These are phyloP conservation scores for Sisymbrium altissimum DNA, from an alignment of 345 rosid genomes.

Conservation along the genomic window DNA sequence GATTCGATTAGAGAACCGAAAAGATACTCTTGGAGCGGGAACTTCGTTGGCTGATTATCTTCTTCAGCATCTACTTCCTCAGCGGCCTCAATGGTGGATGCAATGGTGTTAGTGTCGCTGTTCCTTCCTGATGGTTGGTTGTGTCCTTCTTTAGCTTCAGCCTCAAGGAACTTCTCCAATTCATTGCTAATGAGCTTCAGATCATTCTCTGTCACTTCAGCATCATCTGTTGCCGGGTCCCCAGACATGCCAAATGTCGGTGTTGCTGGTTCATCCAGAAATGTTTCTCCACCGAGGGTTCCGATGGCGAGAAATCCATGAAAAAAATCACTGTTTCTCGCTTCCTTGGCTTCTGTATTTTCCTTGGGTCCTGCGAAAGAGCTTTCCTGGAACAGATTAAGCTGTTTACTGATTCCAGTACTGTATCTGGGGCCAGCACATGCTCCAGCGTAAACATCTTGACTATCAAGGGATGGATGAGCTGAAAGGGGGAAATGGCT, in stretches of 20 bases:
- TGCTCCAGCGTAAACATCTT: constrained; percentile 37
- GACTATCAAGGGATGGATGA: constrained; percentile 45
- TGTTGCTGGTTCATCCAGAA: constrained; percentile 53
- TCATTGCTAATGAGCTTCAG: constrained; percentile 58
- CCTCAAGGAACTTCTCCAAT: constrained; percentile 74
- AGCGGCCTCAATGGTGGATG: constrained; percentile 49
- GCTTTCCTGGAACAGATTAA: constrained; percentile 42
- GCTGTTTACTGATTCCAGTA: constrained; percentile 31
- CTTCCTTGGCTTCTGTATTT: constrained; percentile 34
- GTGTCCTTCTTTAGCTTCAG: constrained; percentile 68
- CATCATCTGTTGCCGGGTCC: constrained; percentile 39
- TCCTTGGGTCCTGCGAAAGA: constrained; percentile 35
- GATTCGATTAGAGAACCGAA: constrained; percentile 61
- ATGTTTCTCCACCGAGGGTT: constrained; percentile 67
- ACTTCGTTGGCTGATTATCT: constrained; percentile 36
- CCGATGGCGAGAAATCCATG: constrained; percentile 89
- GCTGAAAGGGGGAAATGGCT: constrained; percentile 51
- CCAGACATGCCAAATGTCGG: constrained; percentile 62
- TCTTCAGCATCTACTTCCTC: constrained; percentile 47
- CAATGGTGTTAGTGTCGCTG: constrained; percentile 58
- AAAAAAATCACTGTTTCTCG: constrained; percentile 53
- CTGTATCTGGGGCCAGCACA: constrained; percentile 43
- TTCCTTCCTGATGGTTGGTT: constrained; percentile 61
- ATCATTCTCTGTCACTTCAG: constrained; percentile 60
- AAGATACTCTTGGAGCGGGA: constrained; percentile 84